Conservation (phyloP, 2,329 filamentous ascomycete species). For the Thelonectria olida region DNA sequence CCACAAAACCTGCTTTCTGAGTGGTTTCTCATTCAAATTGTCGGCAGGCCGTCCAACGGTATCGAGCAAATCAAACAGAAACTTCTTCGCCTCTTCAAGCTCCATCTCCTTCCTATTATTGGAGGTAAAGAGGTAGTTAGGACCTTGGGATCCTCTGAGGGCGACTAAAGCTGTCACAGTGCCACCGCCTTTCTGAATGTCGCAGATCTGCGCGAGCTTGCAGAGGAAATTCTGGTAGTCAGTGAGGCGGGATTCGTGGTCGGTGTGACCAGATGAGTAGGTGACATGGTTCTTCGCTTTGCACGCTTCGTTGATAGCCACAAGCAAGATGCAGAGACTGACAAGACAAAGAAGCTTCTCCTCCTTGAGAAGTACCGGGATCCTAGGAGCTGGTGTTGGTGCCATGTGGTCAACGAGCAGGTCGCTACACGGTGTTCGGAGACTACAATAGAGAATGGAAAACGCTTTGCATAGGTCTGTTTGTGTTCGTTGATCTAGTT, state of each 20-base stretch:
- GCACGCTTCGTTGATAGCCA: neutral
- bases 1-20: conserved; percentile 22
- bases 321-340: neutral
- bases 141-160: conserved; percentile 4
- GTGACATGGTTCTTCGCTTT: neutral
- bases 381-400: no score
- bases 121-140: conserved; percentile 22
- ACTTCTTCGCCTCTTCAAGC: conserved; percentile 11
- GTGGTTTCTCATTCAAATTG: neutral
- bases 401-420: no score
- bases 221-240: conserved; percentile 12
- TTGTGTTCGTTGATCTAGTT: no score
- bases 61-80: conserved; percentile 14
- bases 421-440: no score
- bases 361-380: no score
- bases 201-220: conserved; percentile 27
- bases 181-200: conserved; percentile 13
- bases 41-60: conserved; percentile 19
- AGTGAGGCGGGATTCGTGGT: neutral
- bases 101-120: conserved; percentile 14
- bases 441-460: no score
- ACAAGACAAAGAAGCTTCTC: no score
- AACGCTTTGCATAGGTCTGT: no score
- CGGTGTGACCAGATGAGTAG: neutral
- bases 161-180: conserved; percentile 19